These are phyloP conservation scores for Flaveria floridana DNA, from an alignment of 140 eudicot species.

Conservation along the genomic window DNA sequence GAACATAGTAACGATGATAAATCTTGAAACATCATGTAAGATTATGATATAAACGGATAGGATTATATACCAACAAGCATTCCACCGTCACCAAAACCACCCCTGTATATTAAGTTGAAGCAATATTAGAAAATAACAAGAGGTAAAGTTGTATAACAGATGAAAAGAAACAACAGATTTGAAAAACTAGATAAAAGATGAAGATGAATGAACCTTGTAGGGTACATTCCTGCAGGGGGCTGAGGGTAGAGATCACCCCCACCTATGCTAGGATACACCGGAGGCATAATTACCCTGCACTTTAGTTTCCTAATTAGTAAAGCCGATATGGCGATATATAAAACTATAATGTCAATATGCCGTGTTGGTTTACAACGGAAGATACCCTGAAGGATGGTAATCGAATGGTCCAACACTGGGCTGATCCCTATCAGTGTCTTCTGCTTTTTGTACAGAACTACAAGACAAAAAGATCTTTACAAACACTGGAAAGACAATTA, in stretches of 20 bases:
- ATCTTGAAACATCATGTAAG: background rate
- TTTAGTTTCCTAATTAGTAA: slow-evolving; percentile 2
- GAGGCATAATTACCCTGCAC: slow-evolving; percentile 60
- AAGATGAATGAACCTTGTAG: slow-evolving; percentile 46
- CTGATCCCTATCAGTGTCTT: slow-evolving; percentile 33
- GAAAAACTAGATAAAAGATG: background rate
- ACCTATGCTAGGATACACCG: slow-evolving; percentile 57
- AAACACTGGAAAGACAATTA: background rate
- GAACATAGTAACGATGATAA: background rate
- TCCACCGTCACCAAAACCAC: slow-evolving; percentile 64
- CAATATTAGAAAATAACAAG: slow-evolving; percentile 1
- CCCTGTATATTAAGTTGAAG: slow-evolving; percentile 48
- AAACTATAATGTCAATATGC: background rate
- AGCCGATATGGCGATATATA: background rate
- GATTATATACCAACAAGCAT: slow-evolving; percentile 66
- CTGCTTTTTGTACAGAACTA: slow-evolving; percentile 39
- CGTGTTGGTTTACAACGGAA: background rate
- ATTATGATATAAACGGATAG: background rate
- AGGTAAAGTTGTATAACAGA: background rate
- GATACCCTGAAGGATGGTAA: slow-evolving; percentile 52
- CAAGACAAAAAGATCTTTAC: slow-evolving; percentile 10
- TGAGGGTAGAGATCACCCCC: slow-evolving; percentile 72
- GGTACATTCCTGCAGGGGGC: slow-evolving; percentile 78
- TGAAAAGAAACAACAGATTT: background rate
- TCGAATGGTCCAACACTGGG: slow-evolving; percentile 34